Evolutionary conservation across 2,329 filamentous ascomycete genomes (phyloP).

Genomic region (Fusarium begoniae): DNA sequence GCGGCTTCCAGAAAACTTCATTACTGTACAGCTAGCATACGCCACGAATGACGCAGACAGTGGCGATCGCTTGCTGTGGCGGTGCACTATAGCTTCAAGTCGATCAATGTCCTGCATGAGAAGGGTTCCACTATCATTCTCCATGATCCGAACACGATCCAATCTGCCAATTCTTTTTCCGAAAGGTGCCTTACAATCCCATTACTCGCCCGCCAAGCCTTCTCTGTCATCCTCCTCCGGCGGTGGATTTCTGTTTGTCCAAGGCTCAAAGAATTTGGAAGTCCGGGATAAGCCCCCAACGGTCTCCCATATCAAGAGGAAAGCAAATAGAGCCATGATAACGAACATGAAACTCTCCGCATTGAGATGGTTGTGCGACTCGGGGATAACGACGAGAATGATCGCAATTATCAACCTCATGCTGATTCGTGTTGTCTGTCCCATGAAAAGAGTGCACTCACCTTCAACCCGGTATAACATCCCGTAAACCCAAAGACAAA

Average conservation of each 20-base stretch:
- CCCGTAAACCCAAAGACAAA: conserved; percentile 55
- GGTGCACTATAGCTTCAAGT: background rate
- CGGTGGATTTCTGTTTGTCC: conserved; percentile 44
- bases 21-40: background rate
- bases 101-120: background rate
- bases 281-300: conserved; percentile 47
- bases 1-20: background rate
- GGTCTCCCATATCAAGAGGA: conserved; percentile 56
- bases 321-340: conserved; percentile 54
- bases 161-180: background rate
- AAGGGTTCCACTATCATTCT: background rate
- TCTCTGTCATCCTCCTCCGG: conserved; percentile 36
- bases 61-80: conserved; percentile 9
- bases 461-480: conserved; percentile 54
- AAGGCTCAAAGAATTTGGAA: conserved; percentile 47
- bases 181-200: background rate
- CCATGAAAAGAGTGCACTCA: conserved; percentile 46
- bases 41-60: conserved; percentile 26
- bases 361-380: conserved; percentile 46
- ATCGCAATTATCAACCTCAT: conserved; percentile 47
- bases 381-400: conserved; percentile 48
- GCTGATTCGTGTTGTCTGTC: conserved; percentile 47
- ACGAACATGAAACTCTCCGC: conserved; percentile 51
- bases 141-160: background rate
- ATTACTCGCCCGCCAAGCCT: conserved; percentile 11